Evolutionary conservation across 148 eudicot species (phyloP).

Genomic region (Camellia japonica): DNA sequence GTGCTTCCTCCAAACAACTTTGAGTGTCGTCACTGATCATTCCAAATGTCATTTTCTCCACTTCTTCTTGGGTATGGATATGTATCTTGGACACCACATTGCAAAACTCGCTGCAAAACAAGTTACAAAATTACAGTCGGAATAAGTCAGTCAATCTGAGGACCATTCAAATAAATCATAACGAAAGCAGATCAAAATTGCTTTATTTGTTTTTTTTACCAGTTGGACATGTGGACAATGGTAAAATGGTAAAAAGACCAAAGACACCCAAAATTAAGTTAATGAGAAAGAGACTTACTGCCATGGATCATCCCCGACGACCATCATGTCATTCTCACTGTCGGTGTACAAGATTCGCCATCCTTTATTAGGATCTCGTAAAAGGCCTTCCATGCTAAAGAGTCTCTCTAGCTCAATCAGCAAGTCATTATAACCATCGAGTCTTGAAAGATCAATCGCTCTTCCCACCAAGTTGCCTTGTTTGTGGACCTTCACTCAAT

Average conservation of each 20-base stretch:
- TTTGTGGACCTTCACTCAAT: slow-evolving; percentile 69
- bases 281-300: slow-evolving; percentile 47
- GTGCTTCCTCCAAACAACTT: slow-evolving; percentile 87
- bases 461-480: slow-evolving; percentile 93
- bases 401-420: slow-evolving; percentile 68
- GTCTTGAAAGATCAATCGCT: slow-evolving; percentile 72
- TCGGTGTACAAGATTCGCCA: slow-evolving; percentile 87
- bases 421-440: slow-evolving; percentile 58
- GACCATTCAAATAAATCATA: neutral
- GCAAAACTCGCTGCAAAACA: slow-evolving; percentile 67
- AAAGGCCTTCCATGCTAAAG: slow-evolving; percentile 80
- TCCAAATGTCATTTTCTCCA: slow-evolving; percentile 71
- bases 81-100: slow-evolving; percentile 78
- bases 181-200: too few species aligned
- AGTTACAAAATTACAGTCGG: neutral
- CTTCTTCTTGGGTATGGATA: slow-evolving; percentile 83
- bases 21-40: slow-evolving; percentile 65
- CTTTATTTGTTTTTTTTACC: neutral
- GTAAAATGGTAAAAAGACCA: neutral
- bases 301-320: slow-evolving; percentile 96
- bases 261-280: neutral
- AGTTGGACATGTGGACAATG: neutral
- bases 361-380: slow-evolving; percentile 63
- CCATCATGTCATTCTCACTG: slow-evolving; percentile 83
- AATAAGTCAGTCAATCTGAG: neutral